Evolutionary conservation across 306 rosid genomes (phyloP).

Genomic region (Sechiopsis laciniata): DNA sequence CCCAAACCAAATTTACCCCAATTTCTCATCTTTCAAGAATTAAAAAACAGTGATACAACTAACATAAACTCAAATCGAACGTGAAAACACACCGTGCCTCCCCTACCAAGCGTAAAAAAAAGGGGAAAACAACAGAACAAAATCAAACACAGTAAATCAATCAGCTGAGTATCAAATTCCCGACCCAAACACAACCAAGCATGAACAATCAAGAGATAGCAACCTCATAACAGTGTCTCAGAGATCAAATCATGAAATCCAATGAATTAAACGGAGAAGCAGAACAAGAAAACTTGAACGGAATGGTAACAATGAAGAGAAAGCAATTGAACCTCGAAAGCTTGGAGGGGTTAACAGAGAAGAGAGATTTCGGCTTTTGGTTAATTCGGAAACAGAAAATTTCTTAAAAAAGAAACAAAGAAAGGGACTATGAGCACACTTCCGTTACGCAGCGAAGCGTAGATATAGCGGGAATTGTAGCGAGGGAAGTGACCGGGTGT

Average conservation of each 20-base stretch:
- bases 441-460: too few relatives aligned
- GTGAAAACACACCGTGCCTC: conserved; percentile 5
- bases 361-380: conserved; percentile 18
- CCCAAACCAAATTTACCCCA: conserved; percentile 18
- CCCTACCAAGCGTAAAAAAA: not conserved
- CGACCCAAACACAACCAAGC: conserved; percentile 7
- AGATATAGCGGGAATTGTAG: conserved; percentile 29
- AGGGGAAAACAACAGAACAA: not conserved
- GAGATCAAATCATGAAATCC: conserved; percentile 40
- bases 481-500: conserved; percentile 38
- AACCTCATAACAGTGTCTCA: conserved; percentile 24
- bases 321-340: conserved; percentile 48
- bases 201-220: conserved; percentile 26
- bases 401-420: not conserved
- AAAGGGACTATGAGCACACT: not conserved
- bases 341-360: conserved; percentile 15
- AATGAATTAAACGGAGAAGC: conserved; percentile 13
- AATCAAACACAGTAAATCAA: conserved; percentile 20
- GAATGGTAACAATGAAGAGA: not conserved
- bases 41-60: conserved; percentile 24
- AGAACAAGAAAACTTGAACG: too few relatives aligned
- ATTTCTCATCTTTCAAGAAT: conserved; percentile 14
- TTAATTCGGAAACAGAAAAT: conserved; percentile 26
- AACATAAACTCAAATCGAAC: conserved; percentile 22
- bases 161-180: conserved; percentile 22